phyloP scores from a whole-genome alignment of 2,329 filamentous ascomycete genomes.

The Fusarium sp. region DNA sequence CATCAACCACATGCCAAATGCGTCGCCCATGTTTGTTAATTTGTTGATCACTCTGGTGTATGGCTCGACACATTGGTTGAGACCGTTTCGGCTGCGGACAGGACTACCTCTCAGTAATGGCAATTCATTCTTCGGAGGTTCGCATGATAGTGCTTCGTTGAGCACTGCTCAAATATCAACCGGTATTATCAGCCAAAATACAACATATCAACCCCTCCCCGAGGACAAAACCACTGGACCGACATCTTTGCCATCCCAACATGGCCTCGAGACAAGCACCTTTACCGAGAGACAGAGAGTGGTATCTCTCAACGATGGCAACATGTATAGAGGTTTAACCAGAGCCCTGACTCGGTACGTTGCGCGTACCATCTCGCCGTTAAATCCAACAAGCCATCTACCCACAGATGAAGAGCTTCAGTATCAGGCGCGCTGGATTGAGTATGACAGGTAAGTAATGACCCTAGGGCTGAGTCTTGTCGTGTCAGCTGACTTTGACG shows the following conservation, averaged over 20 bases:
- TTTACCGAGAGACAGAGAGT: background rate
- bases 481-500: background rate
- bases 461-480: fast-evolving
- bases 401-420: slow-evolving; percentile 55
- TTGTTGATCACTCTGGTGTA: slow-evolving; percentile 20
- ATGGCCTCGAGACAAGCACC: fast-evolving
- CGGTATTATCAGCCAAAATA: background rate
- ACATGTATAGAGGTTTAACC: slow-evolving; percentile 26
- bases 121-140: background rate
- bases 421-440: slow-evolving; percentile 52
- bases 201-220: background rate
- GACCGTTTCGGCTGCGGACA: slow-evolving; percentile 6
- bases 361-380: slow-evolving; percentile 49
- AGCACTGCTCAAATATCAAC: background rate
- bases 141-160: background rate
- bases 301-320: slow-evolving; percentile 18
- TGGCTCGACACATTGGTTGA: slow-evolving; percentile 27
- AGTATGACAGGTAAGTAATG: slow-evolving; percentile 47
- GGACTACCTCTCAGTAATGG: background rate
- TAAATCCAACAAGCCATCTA: slow-evolving; percentile 48
- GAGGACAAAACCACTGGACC: fast-evolving
- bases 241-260: background rate
- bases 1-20: slow-evolving; percentile 21
- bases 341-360: slow-evolving; percentile 45
- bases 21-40: slow-evolving; percentile 29